A percentile compares a stretch with the other conserved stretches of the same genome.
phyloP scores from a whole-genome alignment of 2,329 filamentous ascomycete genomes.

The Immersiporthe knoxdaviesiana region DNA sequence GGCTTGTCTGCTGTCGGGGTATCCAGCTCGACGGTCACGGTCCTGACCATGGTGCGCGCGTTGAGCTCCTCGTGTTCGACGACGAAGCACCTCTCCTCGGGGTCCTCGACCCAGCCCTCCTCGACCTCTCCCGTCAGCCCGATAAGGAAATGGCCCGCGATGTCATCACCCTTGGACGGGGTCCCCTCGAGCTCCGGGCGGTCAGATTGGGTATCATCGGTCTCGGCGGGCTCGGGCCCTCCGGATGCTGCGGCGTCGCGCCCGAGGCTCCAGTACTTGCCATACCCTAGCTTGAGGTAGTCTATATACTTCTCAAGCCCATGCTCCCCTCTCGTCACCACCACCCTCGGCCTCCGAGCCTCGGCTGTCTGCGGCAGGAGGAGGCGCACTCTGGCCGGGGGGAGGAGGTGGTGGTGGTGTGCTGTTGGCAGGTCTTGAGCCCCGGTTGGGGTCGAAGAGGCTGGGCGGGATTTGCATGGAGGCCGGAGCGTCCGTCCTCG shows the following conservation, averaged over 20 bases:
- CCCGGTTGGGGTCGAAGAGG: conserved; percentile 23
- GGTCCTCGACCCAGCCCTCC: conserved; percentile 41
- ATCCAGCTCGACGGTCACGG: conserved; percentile 68
- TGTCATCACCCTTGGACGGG: conserved; percentile 28
- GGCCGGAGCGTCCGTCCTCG: conserved; percentile 35
- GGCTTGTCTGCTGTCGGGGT: conserved; percentile 43
- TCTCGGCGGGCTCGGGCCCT: background rate
- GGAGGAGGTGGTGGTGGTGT: conserved; percentile 9
- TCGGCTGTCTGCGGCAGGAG: background rate
- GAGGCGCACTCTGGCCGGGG: conserved; percentile 9
- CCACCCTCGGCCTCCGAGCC: background rate
- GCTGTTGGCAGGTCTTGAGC: conserved; percentile 5
- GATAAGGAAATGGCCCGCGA: conserved; percentile 62
- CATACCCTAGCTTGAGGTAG: conserved; percentile 69
- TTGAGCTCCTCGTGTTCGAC: conserved; percentile 43
- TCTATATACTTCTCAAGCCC: conserved; percentile 61
- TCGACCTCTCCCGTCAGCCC: conserved; percentile 69
- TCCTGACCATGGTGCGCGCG: conserved; percentile 64
- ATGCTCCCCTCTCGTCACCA: conserved; percentile 38
- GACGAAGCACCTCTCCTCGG: conserved; percentile 38
- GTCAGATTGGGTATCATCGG: conserved; percentile 26
- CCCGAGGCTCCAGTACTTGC: conserved; percentile 64
- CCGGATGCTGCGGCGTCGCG: conserved; percentile 22
- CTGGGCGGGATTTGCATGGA: conserved; percentile 27
- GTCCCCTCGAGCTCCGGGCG: conserved; percentile 15